Conservation (phyloP, 257 asterid genomes). For the Jacaranda copaia region DNA sequence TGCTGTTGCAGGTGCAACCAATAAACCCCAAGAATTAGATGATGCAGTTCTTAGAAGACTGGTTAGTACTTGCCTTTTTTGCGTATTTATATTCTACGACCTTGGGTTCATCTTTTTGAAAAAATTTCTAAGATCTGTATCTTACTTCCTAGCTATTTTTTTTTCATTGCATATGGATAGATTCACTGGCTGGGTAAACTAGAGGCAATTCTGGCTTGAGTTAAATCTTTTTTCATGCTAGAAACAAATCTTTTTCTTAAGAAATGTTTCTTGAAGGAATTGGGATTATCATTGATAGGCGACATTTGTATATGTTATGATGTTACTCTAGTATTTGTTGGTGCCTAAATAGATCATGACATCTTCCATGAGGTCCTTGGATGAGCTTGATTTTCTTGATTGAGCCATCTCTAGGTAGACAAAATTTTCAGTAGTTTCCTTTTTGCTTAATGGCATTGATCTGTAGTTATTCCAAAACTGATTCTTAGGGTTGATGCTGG, state of each 20-base stretch:
- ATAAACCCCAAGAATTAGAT: slow-evolving; percentile 98
- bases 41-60: slow-evolving; percentile 99
- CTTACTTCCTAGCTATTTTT: not conserved
- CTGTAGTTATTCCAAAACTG: slow-evolving; percentile 16
- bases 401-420: slow-evolving; percentile 3
- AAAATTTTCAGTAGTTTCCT: not conserved
- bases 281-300: not conserved
- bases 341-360: slow-evolving; percentile 14
- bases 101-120: slow-evolving; percentile 9
- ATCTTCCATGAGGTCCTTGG: slow-evolving; percentile 8
- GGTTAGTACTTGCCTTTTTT: slow-evolving; percentile 61
- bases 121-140: not conserved
- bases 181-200: not conserved
- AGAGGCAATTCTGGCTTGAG: not conserved
- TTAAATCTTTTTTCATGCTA: not conserved
- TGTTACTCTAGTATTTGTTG: not conserved
- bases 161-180: not conserved
- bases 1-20: slow-evolving; percentile 89
- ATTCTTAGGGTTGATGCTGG: slow-evolving; percentile 20
- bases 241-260: not conserved
- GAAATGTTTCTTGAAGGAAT: slow-evolving; percentile 5
- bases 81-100: not conserved
- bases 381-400: slow-evolving; percentile 1
- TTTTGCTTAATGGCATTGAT: slow-evolving; percentile 10
- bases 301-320: not conserved